Evolutionary conservation across 1,139 yeast species (phyloP).

Genomic region (Magnusiomyces tetraspermus): DNA sequence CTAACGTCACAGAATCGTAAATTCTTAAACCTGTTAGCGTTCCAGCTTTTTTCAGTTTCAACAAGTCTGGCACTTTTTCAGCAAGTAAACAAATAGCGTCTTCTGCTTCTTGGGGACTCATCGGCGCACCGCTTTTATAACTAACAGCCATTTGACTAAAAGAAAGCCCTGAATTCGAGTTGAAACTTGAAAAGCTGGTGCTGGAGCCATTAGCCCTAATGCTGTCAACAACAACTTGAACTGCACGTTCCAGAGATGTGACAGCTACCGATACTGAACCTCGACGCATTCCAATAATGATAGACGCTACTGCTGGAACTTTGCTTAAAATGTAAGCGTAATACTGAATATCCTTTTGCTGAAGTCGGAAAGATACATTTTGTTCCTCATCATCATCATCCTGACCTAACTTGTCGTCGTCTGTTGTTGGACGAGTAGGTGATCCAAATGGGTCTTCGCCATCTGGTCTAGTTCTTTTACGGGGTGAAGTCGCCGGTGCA

Average conservation of each 20-base stretch:
- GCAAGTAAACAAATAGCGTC: slow-evolving; percentile 10
- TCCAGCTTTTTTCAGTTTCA: background rate
- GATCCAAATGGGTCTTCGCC: slow-evolving; percentile 1
- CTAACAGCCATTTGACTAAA: background rate
- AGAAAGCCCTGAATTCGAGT: background rate
- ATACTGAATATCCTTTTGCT: background rate
- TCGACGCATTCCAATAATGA: slow-evolving; percentile 10
- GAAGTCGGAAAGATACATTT: background rate
- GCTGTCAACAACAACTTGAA: slow-evolving; percentile 12
- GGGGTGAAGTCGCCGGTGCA: background rate
- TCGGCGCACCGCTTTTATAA: background rate
- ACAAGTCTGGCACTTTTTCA: slow-evolving; percentile 10
- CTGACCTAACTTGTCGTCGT: background rate
- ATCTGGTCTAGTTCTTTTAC: background rate
- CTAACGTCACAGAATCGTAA: background rate
- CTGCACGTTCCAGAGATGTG: slow-evolving; percentile 5
- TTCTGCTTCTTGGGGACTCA: slow-evolving; percentile 7
- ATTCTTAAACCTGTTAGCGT: background rate
- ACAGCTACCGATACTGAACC: slow-evolving; percentile 2
- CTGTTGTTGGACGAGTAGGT: background rate
- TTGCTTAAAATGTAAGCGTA: slow-evolving; percentile 10
- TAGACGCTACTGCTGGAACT: slow-evolving; percentile 9
- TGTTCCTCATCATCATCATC: background rate
- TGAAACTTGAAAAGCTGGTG: background rate
- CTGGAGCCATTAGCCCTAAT: background rate